Conservation (phyloP, 345 rosid genomes). For the Raphanus raphanistrum region DNA sequence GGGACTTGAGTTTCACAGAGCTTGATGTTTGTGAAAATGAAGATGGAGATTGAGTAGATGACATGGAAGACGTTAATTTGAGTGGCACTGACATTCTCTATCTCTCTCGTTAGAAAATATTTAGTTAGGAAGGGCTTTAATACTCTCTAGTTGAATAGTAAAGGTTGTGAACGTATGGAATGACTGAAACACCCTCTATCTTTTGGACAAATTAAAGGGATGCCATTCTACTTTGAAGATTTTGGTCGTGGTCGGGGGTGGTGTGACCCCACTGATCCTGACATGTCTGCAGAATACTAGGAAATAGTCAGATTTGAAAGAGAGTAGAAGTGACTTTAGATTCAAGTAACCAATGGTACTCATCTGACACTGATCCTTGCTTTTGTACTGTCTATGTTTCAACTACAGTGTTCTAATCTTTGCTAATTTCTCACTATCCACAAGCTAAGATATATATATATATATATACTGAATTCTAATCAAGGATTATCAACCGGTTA, state of each 20-base stretch:
- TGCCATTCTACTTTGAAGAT: slow-evolving; percentile 45
- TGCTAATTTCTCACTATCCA: slow-evolving; percentile 9
- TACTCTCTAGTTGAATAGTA: slow-evolving; percentile 29
- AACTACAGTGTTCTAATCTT: slow-evolving; percentile 21
- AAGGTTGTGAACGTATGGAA: not conserved
- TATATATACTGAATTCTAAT: not conserved
- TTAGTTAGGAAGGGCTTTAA: slow-evolving; percentile 14
- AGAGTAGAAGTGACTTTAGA: slow-evolving; percentile 40
- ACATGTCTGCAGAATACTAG: slow-evolving; percentile 37
- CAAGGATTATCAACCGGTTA: not conserved
- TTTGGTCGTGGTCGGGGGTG: slow-evolving; percentile 30
- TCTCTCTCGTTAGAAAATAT: slow-evolving; percentile 15
- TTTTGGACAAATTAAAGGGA: slow-evolving; percentile 42
- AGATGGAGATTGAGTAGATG: slow-evolving; percentile 29
- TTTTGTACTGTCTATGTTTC: slow-evolving; percentile 27
- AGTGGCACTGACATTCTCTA: slow-evolving; percentile 36
- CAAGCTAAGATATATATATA: not conserved
- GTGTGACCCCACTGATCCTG: slow-evolving; percentile 33
- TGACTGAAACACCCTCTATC: slow-evolving; percentile 43
- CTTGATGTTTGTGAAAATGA: slow-evolving; percentile 49
- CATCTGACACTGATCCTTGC: slow-evolving; percentile 34
- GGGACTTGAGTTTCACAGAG: slow-evolving; percentile 60
- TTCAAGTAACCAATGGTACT: slow-evolving; percentile 35
- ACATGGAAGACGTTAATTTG: slow-evolving; percentile 28
- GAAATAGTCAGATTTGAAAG: slow-evolving; percentile 30